phyloP scores from a whole-genome alignment of 2,329 filamentous ascomycete genomes.

The Diaporthe australafricana region DNA sequence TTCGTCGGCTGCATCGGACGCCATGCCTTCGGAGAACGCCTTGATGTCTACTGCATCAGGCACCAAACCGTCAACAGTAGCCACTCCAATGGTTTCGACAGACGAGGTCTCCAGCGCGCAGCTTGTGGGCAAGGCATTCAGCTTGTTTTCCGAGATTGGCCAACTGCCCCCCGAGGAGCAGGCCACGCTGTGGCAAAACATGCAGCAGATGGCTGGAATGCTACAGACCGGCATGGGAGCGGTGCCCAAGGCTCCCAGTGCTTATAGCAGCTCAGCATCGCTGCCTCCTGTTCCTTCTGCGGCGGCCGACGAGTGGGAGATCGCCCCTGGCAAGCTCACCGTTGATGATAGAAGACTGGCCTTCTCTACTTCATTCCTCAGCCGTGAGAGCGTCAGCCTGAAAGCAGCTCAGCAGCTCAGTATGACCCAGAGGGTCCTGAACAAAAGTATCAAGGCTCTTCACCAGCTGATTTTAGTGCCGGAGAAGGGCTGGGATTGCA shows the following conservation, averaged over 20 bases:
- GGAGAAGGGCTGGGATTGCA: background rate
- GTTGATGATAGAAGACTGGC: background rate
- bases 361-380: constrained; percentile 16
- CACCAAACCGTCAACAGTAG: background rate
- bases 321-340: constrained; percentile 6
- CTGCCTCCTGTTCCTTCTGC: background rate
- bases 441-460: constrained; percentile 13
- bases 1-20: background rate
- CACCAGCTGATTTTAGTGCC: background rate
- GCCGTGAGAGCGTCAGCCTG: constrained; percentile 1
- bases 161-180: constrained; percentile 2
- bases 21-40: too few relatives aligned
- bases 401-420: constrained; percentile 2
- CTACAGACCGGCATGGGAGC: background rate
- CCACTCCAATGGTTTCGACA: background rate
- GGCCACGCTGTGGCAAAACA: background rate
- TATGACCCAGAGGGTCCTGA: constrained; percentile 5
- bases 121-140: background rate
- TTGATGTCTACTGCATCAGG: background rate
- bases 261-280: background rate
- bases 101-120: background rate
- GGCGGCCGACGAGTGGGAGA: constrained; percentile 20
- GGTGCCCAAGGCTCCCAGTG: background rate
- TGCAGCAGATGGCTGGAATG: background rate
- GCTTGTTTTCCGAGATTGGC: constrained; percentile 14